Conservation (phyloP, 495 filamentous ascomycete genomes). For the Daldinia bambusicola region DNA sequence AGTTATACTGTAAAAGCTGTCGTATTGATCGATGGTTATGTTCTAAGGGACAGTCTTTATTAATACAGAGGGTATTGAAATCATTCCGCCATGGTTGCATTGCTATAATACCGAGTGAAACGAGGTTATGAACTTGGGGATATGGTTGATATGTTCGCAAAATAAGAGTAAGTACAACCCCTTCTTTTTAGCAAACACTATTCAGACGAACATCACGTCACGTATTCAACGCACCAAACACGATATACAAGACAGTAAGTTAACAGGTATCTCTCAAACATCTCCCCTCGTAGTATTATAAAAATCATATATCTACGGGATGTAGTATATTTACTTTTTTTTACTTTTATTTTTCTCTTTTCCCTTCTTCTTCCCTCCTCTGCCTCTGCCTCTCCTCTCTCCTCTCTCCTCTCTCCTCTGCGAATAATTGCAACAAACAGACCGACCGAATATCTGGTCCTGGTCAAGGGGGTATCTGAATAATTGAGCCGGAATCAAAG, state of each 20-base stretch:
- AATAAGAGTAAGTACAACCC: neutral
- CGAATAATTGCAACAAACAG: conserved; percentile 8
- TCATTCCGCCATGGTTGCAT: no score
- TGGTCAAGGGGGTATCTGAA: conserved; percentile 35
- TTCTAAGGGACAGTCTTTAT: no score
- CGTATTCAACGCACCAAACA: neutral
- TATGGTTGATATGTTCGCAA: neutral
- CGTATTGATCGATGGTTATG: no score
- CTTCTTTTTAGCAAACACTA: neutral
- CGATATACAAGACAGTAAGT: neutral
- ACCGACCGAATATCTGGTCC: neutral
- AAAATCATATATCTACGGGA: conserved; percentile 19
- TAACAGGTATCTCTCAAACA: conserved; percentile 16
- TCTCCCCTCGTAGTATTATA: conserved; percentile 17
- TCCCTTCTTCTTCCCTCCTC: neutral
- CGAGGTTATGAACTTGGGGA: no score
- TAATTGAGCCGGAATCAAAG: conserved; percentile 18
- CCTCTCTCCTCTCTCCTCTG: conserved; percentile 3
- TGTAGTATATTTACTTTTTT: conserved; percentile 9
- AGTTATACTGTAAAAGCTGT: no score
- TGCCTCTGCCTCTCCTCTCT: neutral
- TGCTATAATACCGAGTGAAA: no score
- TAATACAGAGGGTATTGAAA: no score
- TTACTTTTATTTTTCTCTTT: neutral
- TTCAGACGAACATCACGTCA: neutral